Percentiles rank a stretch among this genome's conserved stretches.
Evolutionary conservation across 768 basidiomycete species (phyloP).

Genomic region (Agrocybe chaxingu): DNA sequence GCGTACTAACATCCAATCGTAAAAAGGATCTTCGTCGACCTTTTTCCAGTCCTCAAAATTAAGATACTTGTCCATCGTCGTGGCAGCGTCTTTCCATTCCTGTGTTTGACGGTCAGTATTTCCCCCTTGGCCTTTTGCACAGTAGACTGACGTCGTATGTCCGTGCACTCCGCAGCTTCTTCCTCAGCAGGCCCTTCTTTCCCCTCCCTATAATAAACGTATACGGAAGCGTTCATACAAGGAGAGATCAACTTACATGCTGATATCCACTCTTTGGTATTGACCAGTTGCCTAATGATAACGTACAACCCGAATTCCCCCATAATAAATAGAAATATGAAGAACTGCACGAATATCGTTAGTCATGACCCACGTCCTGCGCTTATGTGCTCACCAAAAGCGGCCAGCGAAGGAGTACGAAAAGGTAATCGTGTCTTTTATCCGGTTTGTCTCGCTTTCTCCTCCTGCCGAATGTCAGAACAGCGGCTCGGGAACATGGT

Average conservation of each 20-base stretch:
- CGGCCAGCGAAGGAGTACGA: constrained; percentile 82
- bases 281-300: constrained; percentile 86
- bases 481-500: not conserved
- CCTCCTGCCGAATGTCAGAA: constrained; percentile 14
- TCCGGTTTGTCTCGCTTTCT: constrained; percentile 34
- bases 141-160: constrained; percentile 61
- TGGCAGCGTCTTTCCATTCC: constrained; percentile 88
- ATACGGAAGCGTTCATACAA: not conserved
- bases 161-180: constrained; percentile 67
- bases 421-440: constrained; percentile 69
- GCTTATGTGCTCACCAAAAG: constrained; percentile 54
- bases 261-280: constrained; percentile 88
- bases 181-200: constrained; percentile 72
- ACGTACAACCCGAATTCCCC: constrained; percentile 86
- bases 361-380: not conserved
- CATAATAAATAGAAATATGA: constrained; percentile 83
- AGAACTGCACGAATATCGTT: constrained; percentile 42
- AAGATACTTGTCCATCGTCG: constrained; percentile 75
- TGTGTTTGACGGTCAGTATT: constrained; percentile 19
- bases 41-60: constrained; percentile 90
- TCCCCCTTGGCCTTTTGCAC: not conserved
- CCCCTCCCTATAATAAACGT: constrained; percentile 70
- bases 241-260: constrained; percentile 57
- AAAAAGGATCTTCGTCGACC: constrained; percentile 83
- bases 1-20: constrained; percentile 85